These are phyloP conservation scores for Handroanthus guayacan DNA, from an alignment of 257 asterid genomes.

Conservation along the genomic window DNA sequence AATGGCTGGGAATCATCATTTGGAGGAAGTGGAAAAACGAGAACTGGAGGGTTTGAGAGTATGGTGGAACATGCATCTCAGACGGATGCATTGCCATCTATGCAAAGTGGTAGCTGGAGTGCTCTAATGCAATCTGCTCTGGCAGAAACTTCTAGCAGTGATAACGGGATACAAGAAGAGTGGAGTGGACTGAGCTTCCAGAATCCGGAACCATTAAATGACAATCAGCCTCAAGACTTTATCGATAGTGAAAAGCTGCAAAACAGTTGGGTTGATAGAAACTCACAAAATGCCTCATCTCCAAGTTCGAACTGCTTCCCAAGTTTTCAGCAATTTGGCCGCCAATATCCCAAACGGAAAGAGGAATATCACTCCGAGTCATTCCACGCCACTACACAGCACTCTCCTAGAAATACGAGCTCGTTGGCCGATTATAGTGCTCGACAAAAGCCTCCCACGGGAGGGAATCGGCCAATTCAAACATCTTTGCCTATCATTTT, in stretches of 20 bases:
- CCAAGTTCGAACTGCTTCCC: conserved; percentile 55
- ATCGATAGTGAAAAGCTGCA: conserved; percentile 48
- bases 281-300: conserved; percentile 53
- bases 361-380: conserved; percentile 55
- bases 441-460: conserved; percentile 49
- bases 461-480: conserved; percentile 50
- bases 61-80: conserved; percentile 46
- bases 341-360: conserved; percentile 45
- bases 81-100: conserved; percentile 39
- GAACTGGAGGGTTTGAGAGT: conserved; percentile 41
- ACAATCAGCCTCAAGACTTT: conserved; percentile 52
- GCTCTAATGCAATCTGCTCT: conserved; percentile 95
- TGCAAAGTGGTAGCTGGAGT: conserved; percentile 87
- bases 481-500: conserved; percentile 37
- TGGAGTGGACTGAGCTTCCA: conserved; percentile 88
- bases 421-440: conserved; percentile 47
- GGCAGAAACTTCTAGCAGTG: conserved; percentile 79
- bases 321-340: conserved; percentile 49
- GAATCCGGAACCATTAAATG: conserved; percentile 65
- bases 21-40: conserved; percentile 38
- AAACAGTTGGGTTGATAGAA: conserved; percentile 63
- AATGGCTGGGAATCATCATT: conserved; percentile 57
- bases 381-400: conserved; percentile 46
- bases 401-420: conserved; percentile 41
- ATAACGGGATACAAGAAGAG: conserved; percentile 77